Evolutionary conservation across 352 stramenopile genomes (phyloP).

Genomic region (Globisporangium polare): DNA sequence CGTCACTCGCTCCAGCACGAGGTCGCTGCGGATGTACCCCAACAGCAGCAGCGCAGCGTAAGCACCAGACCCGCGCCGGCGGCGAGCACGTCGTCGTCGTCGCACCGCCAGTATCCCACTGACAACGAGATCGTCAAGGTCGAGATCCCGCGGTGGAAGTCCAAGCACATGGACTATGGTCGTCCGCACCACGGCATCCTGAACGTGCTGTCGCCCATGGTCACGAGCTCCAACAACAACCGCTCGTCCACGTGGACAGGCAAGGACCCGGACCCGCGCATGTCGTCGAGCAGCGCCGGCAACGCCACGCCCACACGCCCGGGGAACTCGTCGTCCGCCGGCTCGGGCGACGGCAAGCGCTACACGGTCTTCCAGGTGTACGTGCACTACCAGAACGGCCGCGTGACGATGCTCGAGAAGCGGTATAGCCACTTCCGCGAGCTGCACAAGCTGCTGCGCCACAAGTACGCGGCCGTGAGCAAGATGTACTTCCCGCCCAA

Average conservation of each 20-base stretch:
- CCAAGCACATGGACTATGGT: conserved; percentile 43
- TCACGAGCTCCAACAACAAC: conserved; percentile 11
- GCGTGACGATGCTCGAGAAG: conserved; percentile 62
- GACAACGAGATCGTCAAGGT: conserved; percentile 67
- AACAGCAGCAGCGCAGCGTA: conserved; percentile 6
- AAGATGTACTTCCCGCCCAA: conserved; percentile 85
- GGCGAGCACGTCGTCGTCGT: conserved; percentile 9
- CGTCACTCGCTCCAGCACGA: conserved; percentile 54
- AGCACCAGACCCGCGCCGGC: conserved; percentile 5
- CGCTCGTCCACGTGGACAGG: conserved; percentile 53
- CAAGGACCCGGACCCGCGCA: conserved; percentile 31
- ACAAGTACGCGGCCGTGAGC: conserved; percentile 74
- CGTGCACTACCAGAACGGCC: conserved; percentile 69
- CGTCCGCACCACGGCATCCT: conserved; percentile 17
- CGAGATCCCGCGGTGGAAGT: conserved; percentile 70
- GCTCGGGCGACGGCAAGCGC: conserved; percentile 40
- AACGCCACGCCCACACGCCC: background rate
- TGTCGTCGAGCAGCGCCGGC: conserved; percentile 7
- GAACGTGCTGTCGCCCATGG: conserved; percentile 32
- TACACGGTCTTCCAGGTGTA: conserved; percentile 80
- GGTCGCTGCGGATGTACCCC: background rate
- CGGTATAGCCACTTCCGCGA: conserved; percentile 83
- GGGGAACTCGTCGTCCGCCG: conserved; percentile 12
- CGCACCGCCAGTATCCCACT: conserved; percentile 4
- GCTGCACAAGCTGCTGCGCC: conserved; percentile 73